Percentiles rank a stretch among this genome's conserved stretches.
Evolutionary conservation across 192 early-diverging fungal genomes (phyloP).

Genomic region (Diversispora epigaea): DNA sequence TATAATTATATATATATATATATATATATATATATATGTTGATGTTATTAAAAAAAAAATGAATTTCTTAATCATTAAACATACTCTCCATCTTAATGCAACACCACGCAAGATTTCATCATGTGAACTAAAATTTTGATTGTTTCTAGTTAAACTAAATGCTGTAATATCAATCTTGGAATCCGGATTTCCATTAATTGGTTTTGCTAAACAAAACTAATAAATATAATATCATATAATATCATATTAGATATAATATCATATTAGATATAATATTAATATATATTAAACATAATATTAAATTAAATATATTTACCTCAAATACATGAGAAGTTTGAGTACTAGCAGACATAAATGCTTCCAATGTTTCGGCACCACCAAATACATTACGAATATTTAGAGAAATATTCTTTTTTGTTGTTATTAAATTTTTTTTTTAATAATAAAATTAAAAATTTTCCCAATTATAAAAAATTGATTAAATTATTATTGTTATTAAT

Average conservation of each 20-base stretch:
- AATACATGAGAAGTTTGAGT: conserved; percentile 60
- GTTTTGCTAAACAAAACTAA: conserved; percentile 62
- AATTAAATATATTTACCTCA: conserved; percentile 40
- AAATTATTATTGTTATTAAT: not conserved
- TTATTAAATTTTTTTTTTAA: not conserved
- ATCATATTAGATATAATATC: conserved; percentile 6
- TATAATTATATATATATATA: not conserved
- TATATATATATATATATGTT: not conserved
- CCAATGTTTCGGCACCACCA: conserved; percentile 83
- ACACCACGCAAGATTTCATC: conserved; percentile 70
- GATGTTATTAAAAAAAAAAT: not conserved
- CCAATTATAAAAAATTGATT: not conserved
- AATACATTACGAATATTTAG: conserved; percentile 79
- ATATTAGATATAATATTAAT: conserved; percentile 9
- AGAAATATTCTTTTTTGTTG: conserved; percentile 45
- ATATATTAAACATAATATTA: not conserved
- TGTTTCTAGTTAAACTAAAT: conserved; percentile 62
- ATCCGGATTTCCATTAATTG: conserved; percentile 72
- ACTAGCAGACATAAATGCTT: conserved; percentile 74
- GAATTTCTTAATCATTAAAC: not conserved
- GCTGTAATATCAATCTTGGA: conserved; percentile 63
- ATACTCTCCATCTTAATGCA: conserved; percentile 57
- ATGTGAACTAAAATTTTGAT: conserved; percentile 66
- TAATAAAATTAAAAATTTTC: conserved; percentile 4
- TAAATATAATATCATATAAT: conserved; percentile 38